These are phyloP conservation scores for Amanita jacksonii DNA, from an alignment of 768 basidiomycete species.

Conservation along the genomic window DNA sequence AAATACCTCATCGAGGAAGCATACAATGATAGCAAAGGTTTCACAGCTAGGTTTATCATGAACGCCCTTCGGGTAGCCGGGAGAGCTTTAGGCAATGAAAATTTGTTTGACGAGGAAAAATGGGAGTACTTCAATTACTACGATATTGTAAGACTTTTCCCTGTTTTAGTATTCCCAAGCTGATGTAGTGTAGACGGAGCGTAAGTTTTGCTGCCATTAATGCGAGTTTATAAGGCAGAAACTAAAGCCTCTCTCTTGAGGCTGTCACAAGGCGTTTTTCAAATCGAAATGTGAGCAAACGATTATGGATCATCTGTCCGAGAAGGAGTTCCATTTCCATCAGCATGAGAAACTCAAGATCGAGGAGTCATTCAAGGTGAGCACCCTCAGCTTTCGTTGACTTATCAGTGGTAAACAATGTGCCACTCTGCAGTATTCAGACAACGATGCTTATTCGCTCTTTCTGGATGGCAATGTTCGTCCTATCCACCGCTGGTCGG, in stretches of 20 bases:
- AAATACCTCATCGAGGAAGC: conserved; percentile 67
- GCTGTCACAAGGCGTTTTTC: conserved; percentile 80
- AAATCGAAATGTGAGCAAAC: conserved; percentile 53
- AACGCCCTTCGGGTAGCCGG: conserved; percentile 73
- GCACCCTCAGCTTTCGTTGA: background rate
- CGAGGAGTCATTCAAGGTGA: conserved; percentile 83
- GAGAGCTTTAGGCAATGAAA: conserved; percentile 54
- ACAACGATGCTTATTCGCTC: conserved; percentile 53
- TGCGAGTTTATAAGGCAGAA: background rate
- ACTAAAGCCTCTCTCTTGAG: conserved; percentile 33
- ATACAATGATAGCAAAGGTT: conserved; percentile 74
- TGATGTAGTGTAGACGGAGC: conserved; percentile 17
- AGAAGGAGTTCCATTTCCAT: conserved; percentile 41
- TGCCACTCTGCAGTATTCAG: conserved; percentile 55
- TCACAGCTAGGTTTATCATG: conserved; percentile 73
- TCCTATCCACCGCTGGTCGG: conserved; percentile 80
- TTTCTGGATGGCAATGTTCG: conserved; percentile 74
- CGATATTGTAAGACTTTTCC: conserved; percentile 26
- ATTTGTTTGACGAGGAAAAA: conserved; percentile 50
- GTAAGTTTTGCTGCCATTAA: conserved; percentile 13
- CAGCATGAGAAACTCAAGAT: conserved; percentile 75
- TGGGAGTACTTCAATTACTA: conserved; percentile 72
- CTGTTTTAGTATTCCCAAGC: background rate
- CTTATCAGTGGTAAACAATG: background rate
- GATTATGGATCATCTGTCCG: conserved; percentile 38